These are phyloP conservation scores for Cercospora sp. DNA, from an alignment of 2,329 filamentous ascomycete genomes.

Conservation along the genomic window DNA sequence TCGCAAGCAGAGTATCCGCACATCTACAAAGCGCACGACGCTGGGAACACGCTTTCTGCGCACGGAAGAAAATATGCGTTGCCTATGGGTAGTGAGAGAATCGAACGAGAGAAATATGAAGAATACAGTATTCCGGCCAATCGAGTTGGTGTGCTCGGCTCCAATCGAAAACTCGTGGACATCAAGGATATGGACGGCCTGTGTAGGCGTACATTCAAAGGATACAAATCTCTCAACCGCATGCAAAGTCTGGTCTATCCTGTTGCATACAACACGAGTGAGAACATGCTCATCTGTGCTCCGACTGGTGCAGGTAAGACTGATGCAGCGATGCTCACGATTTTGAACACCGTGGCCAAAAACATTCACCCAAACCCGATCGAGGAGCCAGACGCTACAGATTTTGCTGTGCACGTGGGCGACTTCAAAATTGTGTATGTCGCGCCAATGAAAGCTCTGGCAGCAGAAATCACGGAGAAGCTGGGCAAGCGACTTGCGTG, in stretches of 20 bases:
- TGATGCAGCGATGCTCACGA: constrained; percentile 94
- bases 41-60: constrained; percentile 80
- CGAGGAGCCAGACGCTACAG: constrained; percentile 69
- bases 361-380: constrained; percentile 79
- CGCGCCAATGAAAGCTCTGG: constrained; percentile 97
- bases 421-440: constrained; percentile 99
- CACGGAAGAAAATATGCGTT: constrained; percentile 81
- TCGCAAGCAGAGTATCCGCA: constrained; percentile 82
- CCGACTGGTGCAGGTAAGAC: constrained; percentile 96
- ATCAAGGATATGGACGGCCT: constrained; percentile 85
- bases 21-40: constrained; percentile 80
- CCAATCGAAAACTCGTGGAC: constrained; percentile 71
- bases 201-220: constrained; percentile 87
- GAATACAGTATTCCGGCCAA: constrained; percentile 85
- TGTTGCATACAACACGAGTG: constrained; percentile 90
- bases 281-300: constrained; percentile 98
- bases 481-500: constrained; percentile 87
- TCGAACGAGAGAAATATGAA: constrained; percentile 75
- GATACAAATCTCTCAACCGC: constrained; percentile 89
- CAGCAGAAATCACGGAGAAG: constrained; percentile 94
- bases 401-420: constrained; percentile 79
- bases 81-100: constrained; percentile 70
- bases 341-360: constrained; percentile 85
- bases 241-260: constrained; percentile 98
- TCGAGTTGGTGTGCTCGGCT: constrained; percentile 71